Conservation (phyloP, 345 rosid species). For the Sisymbrium altissimum region DNA sequence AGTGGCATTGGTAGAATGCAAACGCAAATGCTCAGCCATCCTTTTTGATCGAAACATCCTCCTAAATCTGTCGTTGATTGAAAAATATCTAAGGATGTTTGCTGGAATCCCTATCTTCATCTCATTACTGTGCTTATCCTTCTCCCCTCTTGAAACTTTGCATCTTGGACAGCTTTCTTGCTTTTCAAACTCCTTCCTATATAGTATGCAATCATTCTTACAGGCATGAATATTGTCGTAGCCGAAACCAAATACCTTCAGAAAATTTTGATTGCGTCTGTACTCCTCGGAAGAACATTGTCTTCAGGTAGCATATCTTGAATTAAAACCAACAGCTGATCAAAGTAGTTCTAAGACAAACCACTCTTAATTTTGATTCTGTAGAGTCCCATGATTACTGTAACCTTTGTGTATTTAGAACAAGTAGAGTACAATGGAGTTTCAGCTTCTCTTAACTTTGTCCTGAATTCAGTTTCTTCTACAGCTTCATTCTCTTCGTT, state of each 20-base stretch:
- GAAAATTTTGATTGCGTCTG: no score
- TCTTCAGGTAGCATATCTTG: no score
- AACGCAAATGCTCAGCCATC: not conserved
- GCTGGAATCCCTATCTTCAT: not conserved
- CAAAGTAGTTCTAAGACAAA: no score
- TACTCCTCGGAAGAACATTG: no score
- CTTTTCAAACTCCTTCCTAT: not conserved
- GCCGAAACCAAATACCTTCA: not conserved
- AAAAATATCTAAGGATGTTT: not conserved
- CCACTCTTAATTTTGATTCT: no score
- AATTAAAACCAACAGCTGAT: no score
- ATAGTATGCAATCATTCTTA: not conserved
- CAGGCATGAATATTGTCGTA: not conserved
- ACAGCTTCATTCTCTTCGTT: no score
- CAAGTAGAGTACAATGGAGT: no score
- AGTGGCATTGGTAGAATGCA: not conserved
- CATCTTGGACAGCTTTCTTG: not conserved
- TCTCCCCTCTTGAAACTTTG: not conserved
- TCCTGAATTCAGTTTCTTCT: no score
- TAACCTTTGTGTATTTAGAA: no score
- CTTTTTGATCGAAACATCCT: not conserved
- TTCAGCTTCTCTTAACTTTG: no score
- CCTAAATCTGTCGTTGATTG: not conserved
- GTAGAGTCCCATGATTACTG: no score
- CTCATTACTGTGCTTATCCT: not conserved